Evolutionary conservation across 306 rosid genomes (phyloP).

Genomic region (Quercus ilex): DNA sequence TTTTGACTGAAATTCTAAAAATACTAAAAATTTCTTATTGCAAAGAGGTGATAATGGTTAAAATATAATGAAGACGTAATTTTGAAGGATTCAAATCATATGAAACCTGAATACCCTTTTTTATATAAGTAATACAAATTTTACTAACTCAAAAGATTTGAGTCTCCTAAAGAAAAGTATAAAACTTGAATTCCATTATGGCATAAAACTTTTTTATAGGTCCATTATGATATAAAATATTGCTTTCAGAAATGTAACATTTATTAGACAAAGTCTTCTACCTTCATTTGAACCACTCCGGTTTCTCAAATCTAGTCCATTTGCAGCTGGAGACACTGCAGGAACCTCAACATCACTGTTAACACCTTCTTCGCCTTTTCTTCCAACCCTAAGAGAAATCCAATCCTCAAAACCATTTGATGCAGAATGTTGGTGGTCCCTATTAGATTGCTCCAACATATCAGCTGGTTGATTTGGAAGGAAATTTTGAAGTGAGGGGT

Average conservation of each 20-base stretch:
- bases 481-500: slow-evolving; percentile 90
- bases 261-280: slow-evolving; percentile 51
- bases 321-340: slow-evolving; percentile 36
- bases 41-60: neutral
- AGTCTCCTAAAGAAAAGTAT: no score
- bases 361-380: slow-evolving; percentile 40
- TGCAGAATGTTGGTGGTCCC: slow-evolving; percentile 62
- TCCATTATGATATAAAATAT: neutral
- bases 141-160: no score
- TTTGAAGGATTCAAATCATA: neutral
- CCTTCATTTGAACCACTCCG: slow-evolving; percentile 50
- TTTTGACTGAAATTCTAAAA: neutral
- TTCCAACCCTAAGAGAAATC: slow-evolving; percentile 96
- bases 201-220: neutral
- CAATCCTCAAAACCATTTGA: slow-evolving; percentile 88
- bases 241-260: slow-evolving; percentile 26
- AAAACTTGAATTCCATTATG: neutral
- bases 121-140: no score
- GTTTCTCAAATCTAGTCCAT: slow-evolving; percentile 50
- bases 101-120: neutral
- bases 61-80: neutral
- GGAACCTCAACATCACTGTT: slow-evolving; percentile 39
- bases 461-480: slow-evolving; percentile 84
- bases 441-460: slow-evolving; percentile 57
- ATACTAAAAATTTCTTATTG: neutral